These are phyloP conservation scores for Brassica carinata DNA, from an alignment of 345 rosid species.

Conservation along the genomic window DNA sequence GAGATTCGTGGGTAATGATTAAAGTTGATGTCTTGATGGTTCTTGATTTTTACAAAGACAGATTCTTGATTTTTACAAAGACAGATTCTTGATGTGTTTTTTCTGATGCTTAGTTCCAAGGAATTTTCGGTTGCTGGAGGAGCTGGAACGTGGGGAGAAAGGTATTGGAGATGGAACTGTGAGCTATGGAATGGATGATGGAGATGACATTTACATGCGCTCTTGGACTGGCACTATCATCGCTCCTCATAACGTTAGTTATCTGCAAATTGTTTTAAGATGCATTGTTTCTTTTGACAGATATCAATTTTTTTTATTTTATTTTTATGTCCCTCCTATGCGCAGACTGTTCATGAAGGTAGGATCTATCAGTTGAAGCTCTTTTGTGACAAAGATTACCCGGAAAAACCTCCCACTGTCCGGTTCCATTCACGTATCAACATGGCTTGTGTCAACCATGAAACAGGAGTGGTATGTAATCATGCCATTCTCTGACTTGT, in stretches of 20 bases:
- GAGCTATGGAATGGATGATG: conserved; percentile 99
- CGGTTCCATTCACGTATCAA: conserved; percentile 94
- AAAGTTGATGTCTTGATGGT: not conserved
- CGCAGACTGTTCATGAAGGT: conserved; percentile 94
- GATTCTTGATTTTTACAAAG: not conserved
- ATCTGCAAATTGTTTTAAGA: conserved; percentile 10
- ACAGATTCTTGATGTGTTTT: not conserved
- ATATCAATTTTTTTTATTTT: not conserved
- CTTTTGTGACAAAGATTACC: conserved; percentile 96
- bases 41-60: not conserved
- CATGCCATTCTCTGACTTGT: not conserved
- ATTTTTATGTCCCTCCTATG: not conserved
- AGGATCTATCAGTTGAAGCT: conserved; percentile 96
- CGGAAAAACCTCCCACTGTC: conserved; percentile 96
- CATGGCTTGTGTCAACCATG: conserved; percentile 92
- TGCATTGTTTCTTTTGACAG: not conserved
- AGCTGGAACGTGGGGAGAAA: conserved; percentile 93
- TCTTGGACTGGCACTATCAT: conserved; percentile 96
- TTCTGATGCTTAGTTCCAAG: conserved; percentile 55
- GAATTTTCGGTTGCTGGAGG: conserved; percentile 82
- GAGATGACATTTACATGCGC: conserved; percentile 91
- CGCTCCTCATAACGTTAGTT: conserved; percentile 73
- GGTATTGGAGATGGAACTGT: conserved; percentile 98
- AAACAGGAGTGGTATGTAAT: conserved; percentile 83
- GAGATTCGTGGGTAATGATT: not conserved